These are phyloP conservation scores for Anthostomella pinea DNA, from an alignment of 2,329 filamentous ascomycete species.

Conservation along the genomic window DNA sequence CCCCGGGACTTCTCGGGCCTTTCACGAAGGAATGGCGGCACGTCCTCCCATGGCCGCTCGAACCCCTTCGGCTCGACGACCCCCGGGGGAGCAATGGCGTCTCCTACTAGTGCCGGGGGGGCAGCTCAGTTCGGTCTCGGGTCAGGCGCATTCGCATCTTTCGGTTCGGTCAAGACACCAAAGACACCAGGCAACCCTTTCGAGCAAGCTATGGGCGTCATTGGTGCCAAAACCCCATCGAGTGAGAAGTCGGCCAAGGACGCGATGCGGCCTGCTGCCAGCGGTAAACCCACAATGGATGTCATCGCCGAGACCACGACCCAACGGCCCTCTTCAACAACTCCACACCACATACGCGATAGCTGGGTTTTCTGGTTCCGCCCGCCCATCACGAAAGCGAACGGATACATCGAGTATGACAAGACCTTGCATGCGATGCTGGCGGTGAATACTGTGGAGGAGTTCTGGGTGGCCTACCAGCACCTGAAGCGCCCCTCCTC, in stretches of 20 bases:
- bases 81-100: conserved; percentile 65
- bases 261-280: conserved; percentile 24
- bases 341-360: conserved; percentile 68
- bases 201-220: conserved; percentile 64
- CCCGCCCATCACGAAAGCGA: conserved; percentile 93
- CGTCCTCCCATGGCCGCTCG: conserved; percentile 70
- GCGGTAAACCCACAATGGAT: conserved; percentile 41
- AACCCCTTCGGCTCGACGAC: conserved; percentile 79
- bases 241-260: conserved; percentile 63
- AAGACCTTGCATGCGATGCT: conserved; percentile 90
- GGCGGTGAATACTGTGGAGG: conserved; percentile 76
- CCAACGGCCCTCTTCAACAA: conserved; percentile 39
- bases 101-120: conserved; percentile 67
- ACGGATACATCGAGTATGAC: conserved; percentile 84
- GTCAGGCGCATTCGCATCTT: conserved; percentile 94
- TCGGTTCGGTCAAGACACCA: conserved; percentile 81
- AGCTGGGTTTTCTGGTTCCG: conserved; percentile 98
- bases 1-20: conserved; percentile 43
- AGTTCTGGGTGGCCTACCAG: conserved; percentile 85
- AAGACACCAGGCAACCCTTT: conserved; percentile 81
- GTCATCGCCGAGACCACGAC: conserved; percentile 44
- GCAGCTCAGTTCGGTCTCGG: conserved; percentile 85
- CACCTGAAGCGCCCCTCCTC: conserved; percentile 87
- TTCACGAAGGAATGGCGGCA: conserved; percentile 60
- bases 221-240: conserved; percentile 50